Evolutionary conservation across 2,329 filamentous ascomycete species (phyloP).

Genomic region (Fusarium sp.): DNA sequence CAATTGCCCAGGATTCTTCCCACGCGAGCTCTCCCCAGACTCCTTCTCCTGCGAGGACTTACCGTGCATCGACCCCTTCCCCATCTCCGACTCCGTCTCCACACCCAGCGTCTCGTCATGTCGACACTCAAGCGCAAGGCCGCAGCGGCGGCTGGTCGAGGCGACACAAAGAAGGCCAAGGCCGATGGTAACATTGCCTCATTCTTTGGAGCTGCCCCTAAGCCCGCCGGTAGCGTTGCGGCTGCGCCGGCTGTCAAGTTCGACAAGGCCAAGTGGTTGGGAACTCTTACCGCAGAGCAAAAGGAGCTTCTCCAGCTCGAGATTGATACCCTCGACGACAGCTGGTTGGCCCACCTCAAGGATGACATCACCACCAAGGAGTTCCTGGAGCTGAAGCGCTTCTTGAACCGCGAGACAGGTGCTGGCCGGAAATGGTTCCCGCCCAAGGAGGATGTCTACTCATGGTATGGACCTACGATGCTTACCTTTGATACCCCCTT

Average conservation of each 20-base stretch:
- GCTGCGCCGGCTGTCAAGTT: slow-evolving; percentile 67
- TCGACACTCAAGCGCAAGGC: slow-evolving; percentile 76
- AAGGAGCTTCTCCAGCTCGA: slow-evolving; percentile 85
- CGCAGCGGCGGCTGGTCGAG: slow-evolving; percentile 54
- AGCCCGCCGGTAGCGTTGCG: slow-evolving; percentile 53
- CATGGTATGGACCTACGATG: slow-evolving; percentile 72
- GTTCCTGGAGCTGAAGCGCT: slow-evolving; percentile 89
- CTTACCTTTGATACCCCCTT: not conserved
- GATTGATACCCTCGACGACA: slow-evolving; percentile 91
- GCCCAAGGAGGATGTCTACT: slow-evolving; percentile 89
- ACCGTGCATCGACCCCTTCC: slow-evolving; percentile 31
- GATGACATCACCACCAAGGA: slow-evolving; percentile 83
- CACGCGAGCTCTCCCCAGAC: slow-evolving; percentile 18
- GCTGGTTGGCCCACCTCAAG: slow-evolving; percentile 90
- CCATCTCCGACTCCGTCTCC: slow-evolving; percentile 33
- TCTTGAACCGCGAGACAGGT: slow-evolving; percentile 81
- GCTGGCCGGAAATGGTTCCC: slow-evolving; percentile 86
- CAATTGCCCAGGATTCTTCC: slow-evolving; percentile 32
- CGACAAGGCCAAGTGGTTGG: slow-evolving; percentile 92
- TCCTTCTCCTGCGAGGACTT: slow-evolving; percentile 30
- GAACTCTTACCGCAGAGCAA: slow-evolving; percentile 82
- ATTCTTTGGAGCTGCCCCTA: slow-evolving; percentile 81
- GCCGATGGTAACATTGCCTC: slow-evolving; percentile 84
- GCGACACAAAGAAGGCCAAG: slow-evolving; percentile 77
- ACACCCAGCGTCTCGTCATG: slow-evolving; percentile 52